Base-by-base conservation (phyloP, 1,284 basidiomycete species). In the Trametes pubescens region DNA sequence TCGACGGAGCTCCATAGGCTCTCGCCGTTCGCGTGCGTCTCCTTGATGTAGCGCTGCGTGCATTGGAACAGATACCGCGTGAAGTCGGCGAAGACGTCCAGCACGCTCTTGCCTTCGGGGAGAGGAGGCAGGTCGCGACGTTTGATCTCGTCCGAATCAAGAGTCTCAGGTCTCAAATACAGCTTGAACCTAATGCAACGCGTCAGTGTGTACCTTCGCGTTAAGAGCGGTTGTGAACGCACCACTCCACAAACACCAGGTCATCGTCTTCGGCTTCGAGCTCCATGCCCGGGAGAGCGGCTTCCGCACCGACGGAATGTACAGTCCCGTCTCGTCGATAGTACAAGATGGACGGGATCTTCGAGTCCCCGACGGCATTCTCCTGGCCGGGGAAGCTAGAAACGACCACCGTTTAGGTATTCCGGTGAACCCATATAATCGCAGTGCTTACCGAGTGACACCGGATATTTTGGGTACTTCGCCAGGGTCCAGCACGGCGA, bases 331-430 rank as follows among this genome's bases (percentile, higher is more conserved):
- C 65, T 22, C 71, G 69, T 67, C 84, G 81, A 67, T 88, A 88
- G 67, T 81, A 86, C 18, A 88, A 73, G 35, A 86, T 76, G 0
- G 85, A 82, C 4, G 86, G 86, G 43, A 88, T 84, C 72, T 87
- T 88, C 9, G 80, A 82, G 55, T 64, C 59, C 11, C 62, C 65
- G 74, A 18, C 80, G 74, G 24, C 74, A 73, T 29, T 74, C 74
- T 79, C 77, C 60, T 83, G 80, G 0, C 77, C 79, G 16, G 81
- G 80, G 57, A 77, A 82, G 48, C 83, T 83, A 65, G 29, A 38
- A 16, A 70, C 24, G 9, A 57, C 11, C 14, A 26, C 16, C 16
- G 13, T 7, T 38, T 7, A 34, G 43, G 16, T 16, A 22, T n/a
- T 9, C 43, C 10, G 13, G 5, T 10, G 8, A 21, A 24, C 8